phyloP scores from a whole-genome alignment of 441 rosid genomes.

The Populus hybrid region DNA sequence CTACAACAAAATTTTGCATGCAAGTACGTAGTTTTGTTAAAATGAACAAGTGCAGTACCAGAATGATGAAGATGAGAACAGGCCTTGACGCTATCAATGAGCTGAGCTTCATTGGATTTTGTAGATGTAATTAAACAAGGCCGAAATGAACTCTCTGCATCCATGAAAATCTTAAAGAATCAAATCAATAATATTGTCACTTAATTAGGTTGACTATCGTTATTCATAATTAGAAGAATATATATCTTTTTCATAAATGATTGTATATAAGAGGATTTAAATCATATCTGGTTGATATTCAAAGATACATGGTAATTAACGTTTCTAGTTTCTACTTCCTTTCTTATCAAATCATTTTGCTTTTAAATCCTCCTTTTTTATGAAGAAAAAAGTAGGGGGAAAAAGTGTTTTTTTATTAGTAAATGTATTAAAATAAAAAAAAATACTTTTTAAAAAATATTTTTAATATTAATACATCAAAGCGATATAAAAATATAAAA shows the following conservation, averaged over 20 bases:
- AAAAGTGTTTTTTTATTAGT: no score
- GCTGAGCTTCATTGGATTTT: conserved; percentile 34
- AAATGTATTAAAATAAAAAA: no score
- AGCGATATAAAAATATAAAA: no score
- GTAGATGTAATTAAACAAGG: background rate
- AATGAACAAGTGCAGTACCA: conserved; percentile 25
- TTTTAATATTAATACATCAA: no score
- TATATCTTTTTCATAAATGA: background rate
- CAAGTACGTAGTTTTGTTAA: background rate
- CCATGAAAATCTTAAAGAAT: background rate
- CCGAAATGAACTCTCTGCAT: background rate
- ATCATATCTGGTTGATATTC: background rate
- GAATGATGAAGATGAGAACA: conserved; percentile 22
- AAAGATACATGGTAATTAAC: no score
- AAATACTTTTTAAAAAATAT: no score
- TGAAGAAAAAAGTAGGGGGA: no score
- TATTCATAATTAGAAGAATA: background rate
- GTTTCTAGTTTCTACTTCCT: background rate
- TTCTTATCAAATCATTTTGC: background rate
- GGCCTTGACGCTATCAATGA: conserved; percentile 28
- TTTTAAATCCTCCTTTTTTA: background rate
- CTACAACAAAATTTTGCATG: background rate
- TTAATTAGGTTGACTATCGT: no score
- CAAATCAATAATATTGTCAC: background rate
- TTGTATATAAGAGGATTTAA: background rate